Evolutionary conservation across 1,284 basidiomycete genomes (phyloP), one percentile per base, ranked within the genome.

Genomic region (Prillingera fragicola): DNA sequence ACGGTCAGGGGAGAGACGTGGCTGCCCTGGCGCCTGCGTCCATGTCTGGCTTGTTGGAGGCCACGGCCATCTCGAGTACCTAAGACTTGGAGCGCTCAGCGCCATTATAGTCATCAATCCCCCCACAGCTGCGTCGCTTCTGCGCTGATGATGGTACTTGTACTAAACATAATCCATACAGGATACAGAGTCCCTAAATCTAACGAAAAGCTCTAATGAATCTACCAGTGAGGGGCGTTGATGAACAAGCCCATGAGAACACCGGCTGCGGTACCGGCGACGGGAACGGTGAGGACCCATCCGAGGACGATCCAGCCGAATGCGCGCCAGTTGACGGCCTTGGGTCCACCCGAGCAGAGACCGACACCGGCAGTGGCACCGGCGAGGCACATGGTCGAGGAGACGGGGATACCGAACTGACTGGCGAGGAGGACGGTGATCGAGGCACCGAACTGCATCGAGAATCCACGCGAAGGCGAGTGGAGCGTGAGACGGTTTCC

Each of bases 391-490:
- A 72, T 73, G 34, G 71, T 72, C 1, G 69, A 66, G 3, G 64
- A 67, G 18, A 71, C 71, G 8, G 72, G 71, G 25, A 72, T 55
- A 39, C 52, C 57, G 51, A 60, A 56, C 48, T 57, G 72, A 4
- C 71, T 72, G 4, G 73, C 73, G 33, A 75, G 62, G 36, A 75
- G 62, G 50, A 75, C 70, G 29, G 72, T 73, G 55, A 74, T 69
- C 26, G 72, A 59, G 2, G 73, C 65, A 6, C 72, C 74, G 27
- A 75, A 57, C 57, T 76, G 73, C 74, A 76, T 76, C 8, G 63
- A 65, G 60, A 74, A 73, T 9, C 74, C 75, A 35, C 75, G 68
- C 6, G 70, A 72, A 3, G 74, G 75, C 4, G 73, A 74, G 51
- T 67, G 62, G 34, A 74, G 64, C 10, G 74, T 75, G 49, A 75